phyloP scores from a whole-genome alignment of 1,284 basidiomycete genomes.

The Cystobasidiaceae sp. region DNA sequence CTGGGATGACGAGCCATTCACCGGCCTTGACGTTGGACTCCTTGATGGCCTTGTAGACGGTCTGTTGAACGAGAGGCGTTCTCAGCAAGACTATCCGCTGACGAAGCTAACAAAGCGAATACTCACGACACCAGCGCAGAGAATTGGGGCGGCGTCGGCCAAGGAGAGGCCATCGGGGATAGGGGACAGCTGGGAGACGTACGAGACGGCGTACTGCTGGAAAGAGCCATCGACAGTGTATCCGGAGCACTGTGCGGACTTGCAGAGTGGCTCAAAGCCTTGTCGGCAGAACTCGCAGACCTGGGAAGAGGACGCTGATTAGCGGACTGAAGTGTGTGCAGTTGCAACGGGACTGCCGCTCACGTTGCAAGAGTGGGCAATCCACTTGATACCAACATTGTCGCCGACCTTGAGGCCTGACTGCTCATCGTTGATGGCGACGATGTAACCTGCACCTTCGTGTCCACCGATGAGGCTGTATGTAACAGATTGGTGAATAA shows the following conservation, averaged over 20 bases:
- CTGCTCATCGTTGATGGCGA: slow-evolving; percentile 67
- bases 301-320: not conserved
- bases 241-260: slow-evolving; percentile 59
- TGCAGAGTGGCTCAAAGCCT: slow-evolving; percentile 49
- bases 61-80: too few species aligned
- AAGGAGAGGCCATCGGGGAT: slow-evolving; percentile 65
- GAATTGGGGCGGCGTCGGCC: slow-evolving; percentile 69
- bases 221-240: slow-evolving; percentile 79
- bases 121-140: slow-evolving; percentile 66
- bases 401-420: slow-evolving; percentile 60
- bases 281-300: slow-evolving; percentile 55
- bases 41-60: slow-evolving; percentile 78
- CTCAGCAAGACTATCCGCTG: slow-evolving; percentile 56
- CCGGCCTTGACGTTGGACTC: slow-evolving; percentile 64
- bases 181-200: slow-evolving; percentile 63
- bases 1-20: slow-evolving; percentile 74
- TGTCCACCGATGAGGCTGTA: slow-evolving; percentile 68
- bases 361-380: slow-evolving; percentile 59
- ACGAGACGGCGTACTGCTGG: slow-evolving; percentile 62
- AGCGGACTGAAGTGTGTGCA: not conserved
- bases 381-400: slow-evolving; percentile 82
- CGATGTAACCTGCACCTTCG: slow-evolving; percentile 69
- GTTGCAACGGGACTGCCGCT: slow-evolving; percentile 39
- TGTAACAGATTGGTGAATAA: not conserved
- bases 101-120: slow-evolving; percentile 41